phyloP scores from a whole-genome alignment of 2,329 filamentous ascomycete genomes.

The Aspergillus cejpii region DNA sequence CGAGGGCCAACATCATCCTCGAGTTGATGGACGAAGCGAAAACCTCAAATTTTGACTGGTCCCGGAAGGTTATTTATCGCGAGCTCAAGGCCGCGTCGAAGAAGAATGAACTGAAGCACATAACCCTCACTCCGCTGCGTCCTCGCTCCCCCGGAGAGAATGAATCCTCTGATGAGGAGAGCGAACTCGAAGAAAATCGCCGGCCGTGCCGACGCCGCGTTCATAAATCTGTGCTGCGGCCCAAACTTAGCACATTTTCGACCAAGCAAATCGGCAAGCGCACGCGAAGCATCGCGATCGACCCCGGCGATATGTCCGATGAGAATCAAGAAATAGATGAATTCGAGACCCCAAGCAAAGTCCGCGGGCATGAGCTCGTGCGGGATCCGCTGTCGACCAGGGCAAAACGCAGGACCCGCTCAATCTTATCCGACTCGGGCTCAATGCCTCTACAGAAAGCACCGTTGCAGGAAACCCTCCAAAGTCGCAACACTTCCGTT shows the following conservation, averaged over 20 bases:
- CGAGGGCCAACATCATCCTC: conserved; percentile 28
- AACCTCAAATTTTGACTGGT: conserved; percentile 34
- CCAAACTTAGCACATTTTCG: conserved; percentile 36
- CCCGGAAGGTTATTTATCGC: conserved; percentile 38
- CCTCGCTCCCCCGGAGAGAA: conserved; percentile 22
- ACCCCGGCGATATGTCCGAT: conserved; percentile 23
- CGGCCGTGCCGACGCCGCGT: conserved; percentile 25
- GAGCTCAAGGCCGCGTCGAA: conserved; percentile 35
- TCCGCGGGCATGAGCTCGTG: conserved; percentile 29
- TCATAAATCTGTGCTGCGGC: conserved; percentile 42
- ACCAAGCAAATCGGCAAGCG: conserved; percentile 39
- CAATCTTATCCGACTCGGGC: conserved; percentile 26
- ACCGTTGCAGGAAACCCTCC: conserved; percentile 25
- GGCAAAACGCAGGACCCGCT: conserved; percentile 26
- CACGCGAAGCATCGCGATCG: conserved; percentile 27
- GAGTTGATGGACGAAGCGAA: conserved; percentile 36
- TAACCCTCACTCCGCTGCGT: conserved; percentile 32
- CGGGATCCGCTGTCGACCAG: conserved; percentile 28
- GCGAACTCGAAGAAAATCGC: conserved; percentile 22
- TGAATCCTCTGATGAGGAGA: conserved; percentile 30
- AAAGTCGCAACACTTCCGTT: conserved; percentile 16
- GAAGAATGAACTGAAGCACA: conserved; percentile 21
- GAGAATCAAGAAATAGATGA: conserved; percentile 28
- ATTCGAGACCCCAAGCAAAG: conserved; percentile 31
- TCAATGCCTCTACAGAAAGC: conserved; percentile 21